Evolutionary conservation across 2,329 filamentous ascomycete genomes (phyloP), one percentile per base, ranked within the genome.

Genomic region (Talaromyces sp.): DNA sequence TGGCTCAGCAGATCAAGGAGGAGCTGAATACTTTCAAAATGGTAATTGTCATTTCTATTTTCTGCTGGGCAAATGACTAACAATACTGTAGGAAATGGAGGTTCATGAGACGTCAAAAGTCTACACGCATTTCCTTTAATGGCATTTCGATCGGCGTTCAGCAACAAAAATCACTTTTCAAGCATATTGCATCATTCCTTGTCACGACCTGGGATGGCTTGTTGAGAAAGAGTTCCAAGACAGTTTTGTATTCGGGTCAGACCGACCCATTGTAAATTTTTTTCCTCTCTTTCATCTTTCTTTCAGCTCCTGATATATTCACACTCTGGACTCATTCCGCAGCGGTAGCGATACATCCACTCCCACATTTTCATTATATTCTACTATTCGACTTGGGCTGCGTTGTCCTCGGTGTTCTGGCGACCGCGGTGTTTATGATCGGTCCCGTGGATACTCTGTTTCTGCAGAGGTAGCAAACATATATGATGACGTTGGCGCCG

Each of bases 21-120:
- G 94, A 99, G 79, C 85, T 99, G 68, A 99, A 99, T 79, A 95
- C 88, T 68, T 99, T 99, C 83, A 99, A 99, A 77, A 99, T 99
- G 94, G 91, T 94, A 80, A 63, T 87, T 77, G 27, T 21, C 32
- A n/a, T 9, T 29, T 29, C 17, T n/a, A 17, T n/a, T n/a, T 38
- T n/a, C 50, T n/a, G 29, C 54, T 38, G 26, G 14, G 5, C 58
- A 57, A 59, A 65, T 62, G 38, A 66, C 80, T 84, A 75, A 85
- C 68, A 43, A 51, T 17, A 19, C n/a, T 11, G 17, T 64, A 97
- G 94, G 94, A 99, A 81, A 99, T 99, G 94, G 94, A 97, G 81
- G 94, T 99, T 70, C 94, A 99, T 76, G 94, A 97, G 79, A 91
- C 89, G 74, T 97, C 94, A 67, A 99, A 97, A 81, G 92, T 97